Evolutionary conservation across 1,284 basidiomycete species (phyloP), one percentile per base, ranked within the genome.

Genomic region (Tranzscheliella williamsii): DNA sequence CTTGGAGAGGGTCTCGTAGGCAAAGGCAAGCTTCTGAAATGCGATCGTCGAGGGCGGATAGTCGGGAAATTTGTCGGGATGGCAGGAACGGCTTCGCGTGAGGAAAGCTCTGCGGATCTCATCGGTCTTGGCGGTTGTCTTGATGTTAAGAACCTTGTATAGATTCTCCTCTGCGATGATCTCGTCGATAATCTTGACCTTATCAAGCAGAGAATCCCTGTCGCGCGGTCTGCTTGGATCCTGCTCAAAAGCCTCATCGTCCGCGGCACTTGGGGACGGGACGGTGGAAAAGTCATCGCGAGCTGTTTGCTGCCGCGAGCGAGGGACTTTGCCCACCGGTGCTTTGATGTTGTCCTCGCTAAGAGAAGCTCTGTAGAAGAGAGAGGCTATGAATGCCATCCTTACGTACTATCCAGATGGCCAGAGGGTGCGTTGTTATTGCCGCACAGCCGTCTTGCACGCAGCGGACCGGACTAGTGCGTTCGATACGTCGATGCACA

Each of bases 31-130:
- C 68, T 87, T 88, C 75, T 91, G 90, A 71, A 91, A 91, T 0
- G 90, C 90, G 18, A 84, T 81, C 0, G 89, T 91, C 13, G 89
- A 87, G 15, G 73, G 66, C 39, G 86, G 84, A 70, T 87, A 86
- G 62, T 84, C 81, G 7, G 87, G 88, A 57, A 88, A 90, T 81
- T 91, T 91, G 75, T 91, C 89, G 76, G 89, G 90, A 71, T 91
- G 90, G 66, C 89, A 91, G 9, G 84, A 82, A 67, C 83, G 83
- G 73, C 87, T 90, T 33, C 88, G 80, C 0, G 83, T 80, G 37
- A 91, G 83, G 76, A 91, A 91, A 17, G 87, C 89, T 29, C 88
- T 81, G 29, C 90, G 80, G 22, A 91, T 80, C 57, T 85, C 86
- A 70, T 91, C 87, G 34, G 84, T 78, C 29, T 78, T 78, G 0